Evolutionary conservation across 352 stramenopile genomes (phyloP), one percentile per base, ranked within the genome.

Genomic region (Phytophthora pseudosyringae): DNA sequence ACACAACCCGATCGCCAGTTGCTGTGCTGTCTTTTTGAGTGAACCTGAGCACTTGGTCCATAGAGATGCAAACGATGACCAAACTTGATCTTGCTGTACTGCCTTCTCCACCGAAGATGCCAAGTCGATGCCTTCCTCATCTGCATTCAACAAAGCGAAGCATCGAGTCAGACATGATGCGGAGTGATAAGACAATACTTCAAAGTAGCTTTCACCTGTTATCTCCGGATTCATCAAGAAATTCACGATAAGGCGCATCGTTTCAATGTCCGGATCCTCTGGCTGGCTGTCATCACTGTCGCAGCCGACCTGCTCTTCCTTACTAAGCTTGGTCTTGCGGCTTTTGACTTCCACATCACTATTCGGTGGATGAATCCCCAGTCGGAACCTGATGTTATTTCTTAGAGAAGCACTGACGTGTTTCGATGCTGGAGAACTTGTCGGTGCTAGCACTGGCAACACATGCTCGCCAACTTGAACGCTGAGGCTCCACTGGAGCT

Each of bases 71-170:
- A 86, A 54, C 31, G 73, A 53, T 11, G 51, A 44, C 60, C 73
- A 73, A 1, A 90, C 62, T 18, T 61, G 47, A 12, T 80, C 64
- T 38, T 90, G 73, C 2, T 59, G 31, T 5, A 90, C 40, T 31
- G 72, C 74, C 6, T 66, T 61, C 41, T 87, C 81, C 4, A 85
- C 47, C 25, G 73, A 64, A 1, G 69, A 83, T 25, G 74, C 71
- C 10, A 90, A 46, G n/a, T 86, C 73, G 29, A 83, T 80, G 13
- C 65, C 71, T 67, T 80, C 71, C 52, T 90, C 79, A 46, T 87
- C 78, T 87, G 15, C 18, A 3, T 48, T 25, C 44, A 49, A 18
- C 21, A 44, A 13, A 8, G 4, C 41, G 15, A 4, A 21, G 26
- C 18, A 38, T 16, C 49, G 21, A 50, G 18, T 43, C 28, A 26